Conservation (phyloP, 225 moss, liverwort and hornwort genomes). For the Pleurozium schreberi region DNA sequence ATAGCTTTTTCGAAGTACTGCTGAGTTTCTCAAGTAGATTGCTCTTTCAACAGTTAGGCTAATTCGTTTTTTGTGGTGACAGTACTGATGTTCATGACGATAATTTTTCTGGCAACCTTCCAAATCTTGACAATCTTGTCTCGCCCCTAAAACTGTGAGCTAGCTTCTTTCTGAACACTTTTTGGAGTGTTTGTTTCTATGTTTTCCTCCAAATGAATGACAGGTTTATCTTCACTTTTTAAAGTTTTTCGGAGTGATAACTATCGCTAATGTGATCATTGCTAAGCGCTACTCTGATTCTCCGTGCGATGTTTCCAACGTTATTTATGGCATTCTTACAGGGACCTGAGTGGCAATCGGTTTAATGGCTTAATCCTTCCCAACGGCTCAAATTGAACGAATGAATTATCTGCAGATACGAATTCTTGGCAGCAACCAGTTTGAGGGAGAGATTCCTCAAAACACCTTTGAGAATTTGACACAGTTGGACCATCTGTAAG, state of each 20-base stretch:
- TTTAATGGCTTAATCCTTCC: conserved; percentile 1
- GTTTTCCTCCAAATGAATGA: too few species aligned
- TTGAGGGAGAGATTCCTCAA: not conserved
- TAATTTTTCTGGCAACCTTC: not conserved
- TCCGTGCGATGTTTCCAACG: not conserved
- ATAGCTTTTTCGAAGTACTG: not conserved
- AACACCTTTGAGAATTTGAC: not conserved
- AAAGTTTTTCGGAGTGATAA: not conserved
- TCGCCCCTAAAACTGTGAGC: not conserved
- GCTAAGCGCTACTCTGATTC: not conserved
- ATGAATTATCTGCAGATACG: not conserved
- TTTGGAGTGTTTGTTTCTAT: not conserved
- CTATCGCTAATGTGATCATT: not conserved
- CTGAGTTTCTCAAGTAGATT: not conserved
- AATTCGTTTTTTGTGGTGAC: not conserved
- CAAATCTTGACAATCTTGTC: not conserved
- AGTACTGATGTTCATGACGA: conserved; percentile 11
- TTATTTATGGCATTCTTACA: not conserved
- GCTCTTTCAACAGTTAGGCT: not conserved
- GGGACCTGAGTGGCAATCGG: conserved; percentile 4
- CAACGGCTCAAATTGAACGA: not conserved
- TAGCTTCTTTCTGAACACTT: not conserved
- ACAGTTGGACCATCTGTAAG: not conserved
- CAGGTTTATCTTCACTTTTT: not conserved
- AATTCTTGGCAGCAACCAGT: not conserved